phyloP scores from a whole-genome alignment of 371 early-diverging fungal genomes.

The Entomophthora muscae region DNA sequence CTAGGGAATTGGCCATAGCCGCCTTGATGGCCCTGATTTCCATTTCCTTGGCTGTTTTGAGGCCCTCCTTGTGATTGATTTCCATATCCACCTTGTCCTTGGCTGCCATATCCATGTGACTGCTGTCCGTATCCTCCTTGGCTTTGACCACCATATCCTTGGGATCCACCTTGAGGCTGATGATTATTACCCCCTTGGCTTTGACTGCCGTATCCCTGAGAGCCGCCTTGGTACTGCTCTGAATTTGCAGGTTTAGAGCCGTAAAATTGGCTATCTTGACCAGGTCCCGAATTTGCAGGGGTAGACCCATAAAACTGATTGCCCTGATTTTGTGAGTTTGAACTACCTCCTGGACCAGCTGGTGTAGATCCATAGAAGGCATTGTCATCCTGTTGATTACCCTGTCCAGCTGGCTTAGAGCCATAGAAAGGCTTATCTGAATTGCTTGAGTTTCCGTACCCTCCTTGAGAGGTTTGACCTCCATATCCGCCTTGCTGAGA shows the following conservation, averaged over 20 bases:
- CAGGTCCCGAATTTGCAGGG: not conserved
- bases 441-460: too few species aligned
- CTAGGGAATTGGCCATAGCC: not conserved
- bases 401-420: too few species aligned
- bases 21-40: not conserved
- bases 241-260: too few species aligned
- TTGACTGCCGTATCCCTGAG: too few species aligned
- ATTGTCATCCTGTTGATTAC: not conserved
- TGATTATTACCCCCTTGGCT: too few species aligned
- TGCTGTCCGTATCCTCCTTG: not conserved
- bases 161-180: not conserved
- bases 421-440: too few species aligned
- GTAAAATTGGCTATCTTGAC: too few species aligned
- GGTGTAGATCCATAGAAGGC: constrained; percentile 7
- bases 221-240: too few species aligned
- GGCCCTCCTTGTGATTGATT: not conserved
- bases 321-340: not conserved
- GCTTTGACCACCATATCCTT: not conserved
- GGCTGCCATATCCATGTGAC: not conserved
- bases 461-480: not conserved
- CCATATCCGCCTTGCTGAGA: too few species aligned
- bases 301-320: not conserved
- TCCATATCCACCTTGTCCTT: not conserved
- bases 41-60: not conserved
- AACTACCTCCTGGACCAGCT: not conserved